phyloP scores from a whole-genome alignment of 345 rosid genomes.

The Pistacia integerrima region DNA sequence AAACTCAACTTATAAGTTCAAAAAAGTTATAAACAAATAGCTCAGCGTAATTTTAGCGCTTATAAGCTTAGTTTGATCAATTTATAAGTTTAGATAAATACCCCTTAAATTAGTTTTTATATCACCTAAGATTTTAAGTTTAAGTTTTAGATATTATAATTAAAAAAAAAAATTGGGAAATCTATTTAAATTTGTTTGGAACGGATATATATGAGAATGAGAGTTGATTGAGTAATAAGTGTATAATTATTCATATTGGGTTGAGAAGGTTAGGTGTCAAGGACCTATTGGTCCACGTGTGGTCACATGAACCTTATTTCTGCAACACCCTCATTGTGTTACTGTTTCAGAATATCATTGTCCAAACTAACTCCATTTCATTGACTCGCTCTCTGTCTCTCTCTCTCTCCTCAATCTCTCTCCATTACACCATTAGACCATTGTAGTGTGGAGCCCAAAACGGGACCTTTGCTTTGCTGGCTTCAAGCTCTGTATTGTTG shows the following conservation, averaged over 20 bases:
- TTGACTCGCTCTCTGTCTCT: conserved; percentile 27
- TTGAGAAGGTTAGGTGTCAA: neutral
- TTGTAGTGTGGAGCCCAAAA: conserved; percentile 68
- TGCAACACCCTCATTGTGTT: conserved; percentile 3
- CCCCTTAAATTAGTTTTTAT: no score
- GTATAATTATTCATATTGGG: neutral
- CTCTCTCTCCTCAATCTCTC: conserved; percentile 10
- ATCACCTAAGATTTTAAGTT: no score
- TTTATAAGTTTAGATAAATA: no score
- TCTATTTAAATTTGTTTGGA: no score
- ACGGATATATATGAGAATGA: no score
- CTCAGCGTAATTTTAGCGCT: no score
- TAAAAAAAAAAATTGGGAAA: no score
- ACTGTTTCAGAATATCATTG: neutral
- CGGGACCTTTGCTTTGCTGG: conserved; percentile 84
- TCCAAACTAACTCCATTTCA: conserved; percentile 14
- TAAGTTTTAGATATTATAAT: no score
- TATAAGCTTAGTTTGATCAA: no score
- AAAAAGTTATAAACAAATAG: no score
- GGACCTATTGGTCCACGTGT: conserved; percentile 32
- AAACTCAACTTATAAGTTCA: no score
- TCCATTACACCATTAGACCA: conserved; percentile 6
- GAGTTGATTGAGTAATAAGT: no score
- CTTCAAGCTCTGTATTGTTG: conserved; percentile 67
- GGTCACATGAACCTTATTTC: conserved; percentile 31